phyloP scores from a whole-genome alignment of 225 moss, liverwort and hornwort species.

The Pleurozium schreberi region DNA sequence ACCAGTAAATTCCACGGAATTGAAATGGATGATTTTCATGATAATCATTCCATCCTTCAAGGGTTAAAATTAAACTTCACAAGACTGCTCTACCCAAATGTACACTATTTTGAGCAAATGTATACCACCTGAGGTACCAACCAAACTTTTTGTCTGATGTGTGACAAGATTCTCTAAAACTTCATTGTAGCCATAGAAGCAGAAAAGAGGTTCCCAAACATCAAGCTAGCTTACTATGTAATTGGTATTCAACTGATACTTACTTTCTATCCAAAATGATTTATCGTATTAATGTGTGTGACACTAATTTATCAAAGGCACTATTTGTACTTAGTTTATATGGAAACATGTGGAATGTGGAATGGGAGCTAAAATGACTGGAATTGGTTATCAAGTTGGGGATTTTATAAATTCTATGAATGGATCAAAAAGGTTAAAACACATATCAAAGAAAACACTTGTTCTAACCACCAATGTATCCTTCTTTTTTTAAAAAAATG shows the following conservation, averaged over 20 bases:
- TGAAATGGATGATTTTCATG: no score
- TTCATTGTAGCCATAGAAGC: background rate
- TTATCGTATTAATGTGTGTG: rapidly evolving
- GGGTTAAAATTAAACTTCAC: no score
- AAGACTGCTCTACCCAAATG: no score
- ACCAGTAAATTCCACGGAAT: no score
- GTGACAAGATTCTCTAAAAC: background rate
- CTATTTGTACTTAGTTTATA: background rate
- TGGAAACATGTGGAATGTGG: background rate
- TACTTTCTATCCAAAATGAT: background rate
- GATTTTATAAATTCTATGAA: background rate
- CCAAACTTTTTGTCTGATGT: background rate
- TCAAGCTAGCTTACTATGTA: background rate
- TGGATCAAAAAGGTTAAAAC: background rate
- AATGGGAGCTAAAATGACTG: background rate
- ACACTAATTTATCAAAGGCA: background rate
- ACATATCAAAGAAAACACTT: background rate
- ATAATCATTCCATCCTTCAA: no score
- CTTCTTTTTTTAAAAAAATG: background rate
- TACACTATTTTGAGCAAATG: no score
- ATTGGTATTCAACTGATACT: background rate
- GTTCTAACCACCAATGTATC: no score
- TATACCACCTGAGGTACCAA: no score
- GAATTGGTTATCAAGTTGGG: background rate
- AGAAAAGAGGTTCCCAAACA: no score